Evolutionary conservation across 1,139 yeast species (phyloP).

Genomic region (Suhomyces atakaporum): DNA sequence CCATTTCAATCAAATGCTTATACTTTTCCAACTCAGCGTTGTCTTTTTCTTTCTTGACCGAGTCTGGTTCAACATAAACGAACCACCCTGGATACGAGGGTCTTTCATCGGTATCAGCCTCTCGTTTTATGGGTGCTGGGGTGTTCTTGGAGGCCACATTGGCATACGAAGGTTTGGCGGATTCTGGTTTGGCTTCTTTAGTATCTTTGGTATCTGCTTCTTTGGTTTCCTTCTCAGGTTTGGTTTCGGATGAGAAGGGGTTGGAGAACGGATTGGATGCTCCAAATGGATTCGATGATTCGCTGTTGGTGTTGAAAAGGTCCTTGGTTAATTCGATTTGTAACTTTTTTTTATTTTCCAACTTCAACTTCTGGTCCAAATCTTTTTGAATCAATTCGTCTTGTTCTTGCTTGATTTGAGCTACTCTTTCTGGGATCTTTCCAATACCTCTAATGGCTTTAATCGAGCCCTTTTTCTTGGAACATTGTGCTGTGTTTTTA

Average conservation of each 20-base stretch:
- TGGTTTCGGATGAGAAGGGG: conserved; percentile 18
- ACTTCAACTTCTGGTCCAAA: conserved; percentile 23
- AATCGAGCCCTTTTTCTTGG: conserved; percentile 66
- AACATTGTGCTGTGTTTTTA: conserved; percentile 55
- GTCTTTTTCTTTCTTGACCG: conserved; percentile 38
- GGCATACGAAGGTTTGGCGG: conserved; percentile 26
- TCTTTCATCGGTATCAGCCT: conserved; percentile 18
- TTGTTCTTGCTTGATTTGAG: conserved; percentile 39
- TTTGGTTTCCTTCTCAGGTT: too few species aligned
- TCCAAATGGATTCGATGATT: conserved; percentile 27
- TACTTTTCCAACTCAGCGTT: conserved; percentile 50
- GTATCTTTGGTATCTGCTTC: too few species aligned
- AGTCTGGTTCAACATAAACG: conserved; percentile 69
- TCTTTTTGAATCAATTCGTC: conserved; percentile 35
- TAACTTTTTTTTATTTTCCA: conserved; percentile 25
- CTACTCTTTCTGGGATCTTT: conserved; percentile 55
- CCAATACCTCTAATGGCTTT: conserved; percentile 74
- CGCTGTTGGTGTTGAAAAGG: conserved; percentile 31
- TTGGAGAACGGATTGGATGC: conserved; percentile 22
- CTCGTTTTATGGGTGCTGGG: conserved; percentile 4
- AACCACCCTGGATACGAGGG: conserved; percentile 65
- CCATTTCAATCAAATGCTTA: conserved; percentile 51
- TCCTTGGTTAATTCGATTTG: conserved; percentile 48
- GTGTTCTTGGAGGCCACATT: conserved; percentile 22
- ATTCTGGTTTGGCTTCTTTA: background rate